A percentile compares a stretch with the other conserved stretches of the same genome.
phyloP scores from a whole-genome alignment of 2,329 filamentous ascomycete species.

The Exophiala phaeomuriformis region DNA sequence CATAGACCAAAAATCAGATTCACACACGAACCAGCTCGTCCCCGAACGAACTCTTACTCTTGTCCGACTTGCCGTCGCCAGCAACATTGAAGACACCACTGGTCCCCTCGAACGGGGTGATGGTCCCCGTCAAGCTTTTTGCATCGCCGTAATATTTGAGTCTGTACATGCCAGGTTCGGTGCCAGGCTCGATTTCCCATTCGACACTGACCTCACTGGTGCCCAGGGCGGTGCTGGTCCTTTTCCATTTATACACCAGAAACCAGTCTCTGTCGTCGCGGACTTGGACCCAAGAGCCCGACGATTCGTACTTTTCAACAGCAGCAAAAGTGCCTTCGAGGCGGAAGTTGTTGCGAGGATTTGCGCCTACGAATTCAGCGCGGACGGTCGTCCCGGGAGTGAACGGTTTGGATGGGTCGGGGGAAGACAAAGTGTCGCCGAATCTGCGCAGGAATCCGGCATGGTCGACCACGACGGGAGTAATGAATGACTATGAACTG shows the following conservation, averaged over 20 bases:
- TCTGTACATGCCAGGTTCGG: slow-evolving; percentile 60
- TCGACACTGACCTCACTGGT: slow-evolving; percentile 69
- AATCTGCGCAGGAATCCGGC: slow-evolving; percentile 60
- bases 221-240: slow-evolving; percentile 61
- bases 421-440: slow-evolving; percentile 55
- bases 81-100: slow-evolving; percentile 44
- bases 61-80: neutral
- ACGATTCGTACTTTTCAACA: slow-evolving; percentile 56
- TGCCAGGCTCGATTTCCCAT: slow-evolving; percentile 63
- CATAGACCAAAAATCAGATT: neutral
- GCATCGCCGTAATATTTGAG: slow-evolving; percentile 78
- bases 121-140: slow-evolving; percentile 56
- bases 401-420: slow-evolving; percentile 51
- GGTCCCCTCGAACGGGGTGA: slow-evolving; percentile 62
- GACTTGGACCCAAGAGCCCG: slow-evolving; percentile 56
- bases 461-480: slow-evolving; percentile 67
- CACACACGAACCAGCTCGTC: slow-evolving; percentile 17
- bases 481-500: slow-evolving; percentile 71
- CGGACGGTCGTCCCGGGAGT: slow-evolving; percentile 54
- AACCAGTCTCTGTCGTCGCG: slow-evolving; percentile 76
- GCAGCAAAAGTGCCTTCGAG: slow-evolving; percentile 70
- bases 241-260: slow-evolving; percentile 70
- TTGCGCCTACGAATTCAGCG: slow-evolving; percentile 73
- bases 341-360: slow-evolving; percentile 79
- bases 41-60: neutral